These are phyloP conservation scores for Aspergillus novoparasiticus DNA, from an alignment of 2,329 filamentous ascomycete genomes.

Conservation along the genomic window DNA sequence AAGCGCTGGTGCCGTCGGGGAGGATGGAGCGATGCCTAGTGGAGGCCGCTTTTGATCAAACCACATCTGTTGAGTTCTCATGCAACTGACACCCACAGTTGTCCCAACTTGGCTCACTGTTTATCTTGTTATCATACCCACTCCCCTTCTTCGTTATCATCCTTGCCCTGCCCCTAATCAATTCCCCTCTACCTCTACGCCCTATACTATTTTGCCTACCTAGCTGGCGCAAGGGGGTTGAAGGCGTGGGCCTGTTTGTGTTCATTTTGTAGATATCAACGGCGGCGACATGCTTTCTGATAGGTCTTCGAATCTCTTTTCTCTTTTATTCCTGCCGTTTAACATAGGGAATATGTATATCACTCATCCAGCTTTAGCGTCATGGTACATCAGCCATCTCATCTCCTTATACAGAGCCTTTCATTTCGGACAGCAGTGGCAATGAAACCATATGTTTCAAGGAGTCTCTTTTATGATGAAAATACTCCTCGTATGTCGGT, in stretches of 20 bases:
- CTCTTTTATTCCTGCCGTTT: neutral
- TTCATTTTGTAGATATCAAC: neutral
- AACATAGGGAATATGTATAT: neutral
- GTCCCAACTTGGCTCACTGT: neutral
- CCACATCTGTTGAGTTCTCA: neutral
- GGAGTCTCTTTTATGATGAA: neutral
- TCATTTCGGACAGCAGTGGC: neutral
- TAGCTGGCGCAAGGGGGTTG: neutral
- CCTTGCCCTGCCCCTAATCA: neutral
- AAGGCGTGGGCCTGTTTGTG: neutral
- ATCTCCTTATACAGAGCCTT: neutral
- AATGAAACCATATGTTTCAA: neutral
- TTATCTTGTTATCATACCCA: slow-evolving; percentile 1
- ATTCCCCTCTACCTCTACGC: neutral
- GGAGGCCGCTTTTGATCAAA: slow-evolving; percentile 35
- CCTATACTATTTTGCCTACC: slow-evolving; percentile 3
- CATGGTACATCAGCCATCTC: neutral
- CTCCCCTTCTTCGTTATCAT: neutral
- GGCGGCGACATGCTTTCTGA: neutral
- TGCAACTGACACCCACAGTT: neutral
- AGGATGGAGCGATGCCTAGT: slow-evolving; percentile 38
- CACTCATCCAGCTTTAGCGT: neutral
- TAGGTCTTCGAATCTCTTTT: neutral
- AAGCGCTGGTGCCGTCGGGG: slow-evolving; percentile 36
- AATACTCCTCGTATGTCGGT: neutral